A percentile compares a stretch with the other conserved stretches of the same genome.
These are phyloP conservation scores for Drosera capensis DNA, from an alignment of 148 eudicot genomes.

Conservation along the genomic window DNA sequence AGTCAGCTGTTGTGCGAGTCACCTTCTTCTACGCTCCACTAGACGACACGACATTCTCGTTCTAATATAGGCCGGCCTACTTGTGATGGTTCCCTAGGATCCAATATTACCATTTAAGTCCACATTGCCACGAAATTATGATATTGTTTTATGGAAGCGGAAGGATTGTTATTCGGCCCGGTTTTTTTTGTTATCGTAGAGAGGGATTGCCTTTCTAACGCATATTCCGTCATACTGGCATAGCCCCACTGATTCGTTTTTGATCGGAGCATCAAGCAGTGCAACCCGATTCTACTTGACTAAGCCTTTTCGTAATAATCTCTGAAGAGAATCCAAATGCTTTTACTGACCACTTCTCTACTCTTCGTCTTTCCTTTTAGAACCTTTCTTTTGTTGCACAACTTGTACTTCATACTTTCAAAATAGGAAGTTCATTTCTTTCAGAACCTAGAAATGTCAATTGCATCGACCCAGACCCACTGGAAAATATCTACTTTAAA, in stretches of 20 bases:
- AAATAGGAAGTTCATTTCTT: too few relatives aligned
- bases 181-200: constrained; percentile 3
- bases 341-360: too few relatives aligned
- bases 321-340: too few relatives aligned
- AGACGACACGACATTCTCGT: constrained; percentile 5
- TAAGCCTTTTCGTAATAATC: too few relatives aligned
- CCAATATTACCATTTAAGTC: constrained; percentile 12
- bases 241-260: not conserved
- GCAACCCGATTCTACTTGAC: not conserved
- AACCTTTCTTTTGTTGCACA: too few relatives aligned
- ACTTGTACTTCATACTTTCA: too few relatives aligned
- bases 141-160: constrained; percentile 9
- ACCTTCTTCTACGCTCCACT: constrained; percentile 10
- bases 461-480: too few relatives aligned
- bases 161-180: constrained; percentile 2
- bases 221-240: too few relatives aligned
- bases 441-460: too few relatives aligned
- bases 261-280: not conserved
- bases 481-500: too few relatives aligned
- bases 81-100: constrained; percentile 13
- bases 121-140: constrained; percentile 7
- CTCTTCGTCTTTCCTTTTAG: too few relatives aligned
- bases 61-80: constrained; percentile 9
- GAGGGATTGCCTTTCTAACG: constrained; percentile 6
- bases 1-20: constrained; percentile 9